These are phyloP conservation scores for Calonectria hawksworthii DNA, from an alignment of 2,329 filamentous ascomycete species.

Conservation along the genomic window DNA sequence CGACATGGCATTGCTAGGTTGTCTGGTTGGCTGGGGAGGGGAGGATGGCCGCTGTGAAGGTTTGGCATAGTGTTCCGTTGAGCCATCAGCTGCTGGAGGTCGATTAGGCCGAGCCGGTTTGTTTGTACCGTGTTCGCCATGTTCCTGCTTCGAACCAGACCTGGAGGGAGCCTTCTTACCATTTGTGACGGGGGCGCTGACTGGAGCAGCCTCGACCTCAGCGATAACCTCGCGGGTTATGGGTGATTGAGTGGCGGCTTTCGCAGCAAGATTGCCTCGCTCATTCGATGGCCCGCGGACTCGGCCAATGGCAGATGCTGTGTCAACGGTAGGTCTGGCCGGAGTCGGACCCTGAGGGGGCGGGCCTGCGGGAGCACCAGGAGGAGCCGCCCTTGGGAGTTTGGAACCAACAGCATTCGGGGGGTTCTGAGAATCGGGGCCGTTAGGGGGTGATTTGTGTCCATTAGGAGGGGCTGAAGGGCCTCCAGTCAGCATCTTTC, in stretches of 20 bases:
- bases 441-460: constrained; percentile 55
- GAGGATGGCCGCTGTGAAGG: constrained; percentile 63
- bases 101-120: constrained; percentile 55
- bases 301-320: constrained; percentile 55
- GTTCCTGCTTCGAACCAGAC: constrained; percentile 54
- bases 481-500: constrained; percentile 56
- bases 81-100: constrained; percentile 77
- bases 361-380: constrained; percentile 60
- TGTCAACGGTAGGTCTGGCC: constrained; percentile 59
- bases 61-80: constrained; percentile 67
- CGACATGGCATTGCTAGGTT: constrained; percentile 70
- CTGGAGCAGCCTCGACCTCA: constrained; percentile 69
- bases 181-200: constrained; percentile 71
- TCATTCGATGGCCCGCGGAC: constrained; percentile 66
- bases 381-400: constrained; percentile 48
- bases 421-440: constrained; percentile 54
- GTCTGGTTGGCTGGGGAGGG: constrained; percentile 70
- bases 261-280: constrained; percentile 57
- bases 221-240: constrained; percentile 52
- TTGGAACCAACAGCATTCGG: constrained; percentile 54
- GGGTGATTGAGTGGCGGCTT: constrained; percentile 56
- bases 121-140: constrained; percentile 42
- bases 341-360: constrained; percentile 69
- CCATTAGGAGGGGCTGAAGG: constrained; percentile 56
- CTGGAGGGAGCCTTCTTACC: constrained; percentile 39